Evolutionary conservation across 2,329 filamentous ascomycete species (phyloP).

Genomic region (Calonectria pteridis): DNA sequence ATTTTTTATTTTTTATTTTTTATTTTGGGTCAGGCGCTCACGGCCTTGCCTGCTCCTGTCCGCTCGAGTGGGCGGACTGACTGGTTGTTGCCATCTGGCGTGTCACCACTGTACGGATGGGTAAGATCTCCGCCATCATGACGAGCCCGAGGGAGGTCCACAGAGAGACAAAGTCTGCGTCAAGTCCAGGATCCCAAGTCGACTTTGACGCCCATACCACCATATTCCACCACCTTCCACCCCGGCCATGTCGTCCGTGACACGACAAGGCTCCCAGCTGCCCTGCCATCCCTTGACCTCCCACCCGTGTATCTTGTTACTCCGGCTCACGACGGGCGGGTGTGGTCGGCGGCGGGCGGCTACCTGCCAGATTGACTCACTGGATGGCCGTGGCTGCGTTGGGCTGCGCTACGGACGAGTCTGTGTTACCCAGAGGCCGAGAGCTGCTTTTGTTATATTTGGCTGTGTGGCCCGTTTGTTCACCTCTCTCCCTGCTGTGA

Average conservation of each 20-base stretch:
- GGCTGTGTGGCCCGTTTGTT: not conserved
- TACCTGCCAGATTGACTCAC: slow-evolving; percentile 17
- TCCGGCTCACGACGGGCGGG: slow-evolving; percentile 14
- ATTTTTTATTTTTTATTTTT: not conserved
- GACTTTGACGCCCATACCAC: not conserved
- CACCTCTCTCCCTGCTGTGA: not conserved
- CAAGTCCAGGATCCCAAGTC: slow-evolving; percentile 20
- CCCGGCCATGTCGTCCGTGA: slow-evolving; percentile 14
- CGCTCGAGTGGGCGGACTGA: slow-evolving; percentile 12
- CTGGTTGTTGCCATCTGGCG: slow-evolving; percentile 1
- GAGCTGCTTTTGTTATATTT: slow-evolving; percentile 22
- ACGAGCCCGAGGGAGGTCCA: slow-evolving; percentile 6
- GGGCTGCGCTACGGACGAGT: slow-evolving; percentile 9
- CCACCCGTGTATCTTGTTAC: slow-evolving; percentile 15
- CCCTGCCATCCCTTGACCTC: slow-evolving; percentile 12
- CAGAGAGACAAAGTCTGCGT: slow-evolving; percentile 10
- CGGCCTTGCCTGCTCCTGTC: not conserved
- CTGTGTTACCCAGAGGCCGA: slow-evolving; percentile 19
- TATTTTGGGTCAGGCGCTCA: not conserved
- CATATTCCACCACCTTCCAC: slow-evolving; percentile 15
- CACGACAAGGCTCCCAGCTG: not conserved
- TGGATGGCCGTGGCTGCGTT: slow-evolving; percentile 7
- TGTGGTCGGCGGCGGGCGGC: slow-evolving; percentile 11
- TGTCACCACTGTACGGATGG: slow-evolving; percentile 8
- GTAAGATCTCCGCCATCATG: not conserved